Percentiles rank a stretch among this genome's conserved stretches.
Conservation (phyloP, 306 rosid genomes). For the Pterocarpus macrocarpus region DNA sequence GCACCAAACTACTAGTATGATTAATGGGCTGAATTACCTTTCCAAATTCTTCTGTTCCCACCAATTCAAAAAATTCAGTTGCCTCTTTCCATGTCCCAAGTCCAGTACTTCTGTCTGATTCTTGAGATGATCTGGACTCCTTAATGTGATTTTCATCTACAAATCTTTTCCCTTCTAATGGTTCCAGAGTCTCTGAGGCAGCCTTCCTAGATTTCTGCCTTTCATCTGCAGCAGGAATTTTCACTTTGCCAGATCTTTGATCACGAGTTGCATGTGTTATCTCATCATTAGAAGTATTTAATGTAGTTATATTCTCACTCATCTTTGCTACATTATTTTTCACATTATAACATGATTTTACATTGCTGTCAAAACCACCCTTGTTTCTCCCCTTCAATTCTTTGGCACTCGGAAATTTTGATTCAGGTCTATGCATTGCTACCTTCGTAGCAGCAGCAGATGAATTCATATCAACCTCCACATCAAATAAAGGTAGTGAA, state of each 20-base stretch:
- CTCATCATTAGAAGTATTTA: slow-evolving; percentile 54
- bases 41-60: slow-evolving; percentile 65
- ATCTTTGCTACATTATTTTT: slow-evolving; percentile 52
- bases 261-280: slow-evolving; percentile 49
- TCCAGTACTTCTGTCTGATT: slow-evolving; percentile 58
- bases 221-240: slow-evolving; percentile 60
- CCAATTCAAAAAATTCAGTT: slow-evolving; percentile 84
- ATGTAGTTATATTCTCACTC: slow-evolving; percentile 48
- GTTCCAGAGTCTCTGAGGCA: slow-evolving; percentile 51
- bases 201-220: slow-evolving; percentile 57
- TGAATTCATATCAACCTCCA: slow-evolving; percentile 84
- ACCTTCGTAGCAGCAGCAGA: slow-evolving; percentile 80
- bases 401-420: slow-evolving; percentile 64
- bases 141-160: slow-evolving; percentile 50
- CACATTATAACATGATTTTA: slow-evolving; percentile 51
- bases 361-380: slow-evolving; percentile 55
- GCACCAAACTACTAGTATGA: slow-evolving; percentile 50
- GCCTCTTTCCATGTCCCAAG: slow-evolving; percentile 80
- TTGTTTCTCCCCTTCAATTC: slow-evolving; percentile 71
- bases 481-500: slow-evolving; percentile 82
- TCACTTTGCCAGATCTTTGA: slow-evolving; percentile 48
- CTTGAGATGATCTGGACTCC: slow-evolving; percentile 62
- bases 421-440: slow-evolving; percentile 68
- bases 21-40: slow-evolving; percentile 56
- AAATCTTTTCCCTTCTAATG: slow-evolving; percentile 52